Evolutionary conservation across 352 stramenopile species (phyloP).

Genomic region (Pythium brassicae): DNA sequence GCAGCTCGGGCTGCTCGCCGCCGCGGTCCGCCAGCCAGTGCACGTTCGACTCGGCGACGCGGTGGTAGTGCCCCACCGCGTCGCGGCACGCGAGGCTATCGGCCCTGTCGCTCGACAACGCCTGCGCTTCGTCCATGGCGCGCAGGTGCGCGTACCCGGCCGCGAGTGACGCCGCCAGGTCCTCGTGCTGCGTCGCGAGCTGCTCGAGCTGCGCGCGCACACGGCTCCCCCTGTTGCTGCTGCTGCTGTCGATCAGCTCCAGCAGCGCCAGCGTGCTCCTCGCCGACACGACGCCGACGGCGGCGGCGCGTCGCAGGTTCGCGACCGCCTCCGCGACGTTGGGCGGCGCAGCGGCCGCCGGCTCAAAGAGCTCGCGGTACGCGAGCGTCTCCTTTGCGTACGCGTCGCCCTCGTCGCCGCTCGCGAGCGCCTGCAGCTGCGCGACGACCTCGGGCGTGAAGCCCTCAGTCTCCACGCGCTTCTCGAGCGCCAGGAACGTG

Average conservation of each 20-base stretch:
- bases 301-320: conserved; percentile 36
- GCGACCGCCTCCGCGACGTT: conserved; percentile 41
- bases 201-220: conserved; percentile 17
- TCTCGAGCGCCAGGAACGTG: conserved; percentile 43
- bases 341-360: conserved; percentile 10
- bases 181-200: conserved; percentile 32
- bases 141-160: conserved; percentile 51
- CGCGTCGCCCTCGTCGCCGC: conserved; percentile 22
- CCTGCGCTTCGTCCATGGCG: conserved; percentile 14
- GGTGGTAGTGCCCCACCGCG: conserved; percentile 45
- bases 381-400: conserved; percentile 55
- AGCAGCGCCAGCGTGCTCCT: conserved; percentile 48
- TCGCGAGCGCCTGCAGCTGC: conserved; percentile 24
- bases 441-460: conserved; percentile 35
- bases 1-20: conserved; percentile 26
- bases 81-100: conserved; percentile 25
- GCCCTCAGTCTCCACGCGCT: conserved; percentile 40
- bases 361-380: conserved; percentile 62
- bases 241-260: conserved; percentile 53
- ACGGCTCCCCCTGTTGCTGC: too few species aligned
- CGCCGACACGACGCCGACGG: conserved; percentile 36
- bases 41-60: conserved; percentile 53
- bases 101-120: neutral
- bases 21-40: conserved; percentile 44
- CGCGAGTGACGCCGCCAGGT: conserved; percentile 58